A percentile compares a stretch with the other conserved stretches of the same genome.
Conservation (phyloP, 2,329 filamentous ascomycete genomes). For the Xylaria hypoxylon region DNA sequence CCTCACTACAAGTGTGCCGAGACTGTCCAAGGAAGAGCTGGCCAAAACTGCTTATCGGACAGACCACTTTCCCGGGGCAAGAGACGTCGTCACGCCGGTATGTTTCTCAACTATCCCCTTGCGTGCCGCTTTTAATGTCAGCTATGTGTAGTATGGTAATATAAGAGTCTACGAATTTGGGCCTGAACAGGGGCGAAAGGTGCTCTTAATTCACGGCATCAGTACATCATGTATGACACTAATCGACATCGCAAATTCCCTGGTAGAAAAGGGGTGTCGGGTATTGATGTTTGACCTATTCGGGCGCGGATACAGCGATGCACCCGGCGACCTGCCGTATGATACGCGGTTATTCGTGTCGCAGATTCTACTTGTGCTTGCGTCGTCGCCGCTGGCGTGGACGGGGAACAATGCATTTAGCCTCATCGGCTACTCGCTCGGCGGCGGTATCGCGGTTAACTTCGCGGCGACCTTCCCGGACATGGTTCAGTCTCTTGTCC, state of each 20-base stretch:
- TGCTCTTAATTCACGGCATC: conserved; percentile 85
- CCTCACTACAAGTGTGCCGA: conserved; percentile 56
- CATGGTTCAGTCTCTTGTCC: conserved; percentile 75
- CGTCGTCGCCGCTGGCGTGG: conserved; percentile 77
- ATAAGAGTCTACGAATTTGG: conserved; percentile 88
- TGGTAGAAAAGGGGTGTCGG: conserved; percentile 77
- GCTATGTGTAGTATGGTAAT: conserved; percentile 69
- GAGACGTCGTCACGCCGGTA: conserved; percentile 77
- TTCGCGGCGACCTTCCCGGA: conserved; percentile 80
- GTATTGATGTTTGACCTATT: conserved; percentile 86
- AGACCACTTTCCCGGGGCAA: conserved; percentile 76
- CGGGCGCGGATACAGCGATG: conserved; percentile 74
- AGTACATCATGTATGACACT: conserved; percentile 83
- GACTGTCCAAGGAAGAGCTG: conserved; percentile 53
- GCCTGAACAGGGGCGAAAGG: conserved; percentile 76
- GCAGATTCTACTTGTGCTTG: conserved; percentile 77
- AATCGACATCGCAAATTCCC: conserved; percentile 71
- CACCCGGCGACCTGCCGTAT: conserved; percentile 74
- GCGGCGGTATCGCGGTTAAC: conserved; percentile 79
- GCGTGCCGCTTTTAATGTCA: conserved; percentile 5
- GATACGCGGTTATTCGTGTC: conserved; percentile 78
- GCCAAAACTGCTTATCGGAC: conserved; percentile 67
- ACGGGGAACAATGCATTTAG: conserved; percentile 68
- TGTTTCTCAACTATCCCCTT: conserved; percentile 39
- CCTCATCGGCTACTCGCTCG: conserved; percentile 83